Evolutionary conservation across 2,329 filamentous ascomycete genomes (phyloP), one percentile per base, ranked within the genome.

Genomic region (Laburnicola sp.): DNA sequence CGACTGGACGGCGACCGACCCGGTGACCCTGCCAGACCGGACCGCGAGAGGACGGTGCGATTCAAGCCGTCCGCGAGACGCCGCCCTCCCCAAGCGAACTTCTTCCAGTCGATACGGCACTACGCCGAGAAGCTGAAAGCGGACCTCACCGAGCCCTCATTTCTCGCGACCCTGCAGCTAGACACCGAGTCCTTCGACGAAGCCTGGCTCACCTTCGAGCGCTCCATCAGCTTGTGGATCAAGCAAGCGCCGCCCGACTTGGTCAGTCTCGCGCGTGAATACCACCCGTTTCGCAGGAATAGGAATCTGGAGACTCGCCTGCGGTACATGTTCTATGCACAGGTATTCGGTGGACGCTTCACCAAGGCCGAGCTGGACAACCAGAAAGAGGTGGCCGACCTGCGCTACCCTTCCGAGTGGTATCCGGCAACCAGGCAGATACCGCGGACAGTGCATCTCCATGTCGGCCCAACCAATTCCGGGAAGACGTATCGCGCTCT

Each of bases 401-500:
- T 96, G 59, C 84, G 91, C n/a, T 91, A 86, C 71, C 94, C 94
- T 0, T 82, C 86, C 47, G 94, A 99, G 71, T 97, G 93, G 93
- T 97, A 87, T 67, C 91, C 93, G 0, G 85, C 83, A 3, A 94
- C 94, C 1, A 83, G 95, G 51, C 80, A 84, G 39, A 79, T 94
- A 62, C 89, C 92, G 65, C 82, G 94, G 38, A 93, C 85, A 0
- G 82, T 99, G 35, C 91, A 97, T 75, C 78, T 99, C 21, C 94
- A 99, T 64, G 91, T 99, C 43, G 94, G 94, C 0, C 94, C 94
- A 1, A 99, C 94, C 2, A 99, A 99, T 72, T 97, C 94, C 0
- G 94, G 94, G 50, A 99, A 99, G 78, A 99, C 95, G 0, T 99
- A 97, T 69, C 88, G 91, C 68, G 95, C 94, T 0, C 76, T 99